Evolutionary conservation across 495 filamentous ascomycete genomes (phyloP).

Genomic region (Penicillium lividum): DNA sequence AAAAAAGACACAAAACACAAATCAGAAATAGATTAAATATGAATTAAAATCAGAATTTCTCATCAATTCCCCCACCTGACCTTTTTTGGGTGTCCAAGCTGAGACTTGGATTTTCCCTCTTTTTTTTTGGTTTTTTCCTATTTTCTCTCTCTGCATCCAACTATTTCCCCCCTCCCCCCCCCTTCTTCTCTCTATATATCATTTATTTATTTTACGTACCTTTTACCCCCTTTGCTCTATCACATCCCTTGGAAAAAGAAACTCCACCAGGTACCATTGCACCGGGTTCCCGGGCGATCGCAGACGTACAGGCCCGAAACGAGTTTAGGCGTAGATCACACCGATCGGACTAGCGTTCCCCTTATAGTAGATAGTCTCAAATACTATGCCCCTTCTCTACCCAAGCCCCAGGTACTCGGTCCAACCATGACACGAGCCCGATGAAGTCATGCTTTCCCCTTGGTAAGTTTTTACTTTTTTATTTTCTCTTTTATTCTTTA

Average conservation of each 20-base stretch:
- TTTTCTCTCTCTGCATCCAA: neutral
- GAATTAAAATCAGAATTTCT: constrained; percentile 7
- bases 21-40: constrained; percentile 9
- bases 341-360: constrained; percentile 15
- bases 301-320: constrained; percentile 20
- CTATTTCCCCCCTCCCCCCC: neutral
- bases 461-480: neutral
- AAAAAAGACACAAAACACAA: neutral
- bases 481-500: neutral
- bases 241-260: constrained; percentile 9
- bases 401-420: constrained; percentile 16
- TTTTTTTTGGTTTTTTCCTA: neutral
- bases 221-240: neutral
- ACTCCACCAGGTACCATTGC: constrained; percentile 26
- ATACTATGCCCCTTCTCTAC: constrained; percentile 16
- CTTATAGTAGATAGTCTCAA: constrained; percentile 18
- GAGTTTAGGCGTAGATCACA: constrained; percentile 30
- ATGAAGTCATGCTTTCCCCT: constrained; percentile 12
- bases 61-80: neutral
- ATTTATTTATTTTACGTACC: neutral
- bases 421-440: constrained; percentile 17
- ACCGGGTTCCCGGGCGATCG: constrained; percentile 33
- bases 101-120: neutral
- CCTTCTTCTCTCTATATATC: neutral
- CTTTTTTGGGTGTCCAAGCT: neutral